Evolutionary conservation across 257 asterid species (phyloP), one percentile per base, ranked within the genome.

Genomic region (Salvia rosmarinus): DNA sequence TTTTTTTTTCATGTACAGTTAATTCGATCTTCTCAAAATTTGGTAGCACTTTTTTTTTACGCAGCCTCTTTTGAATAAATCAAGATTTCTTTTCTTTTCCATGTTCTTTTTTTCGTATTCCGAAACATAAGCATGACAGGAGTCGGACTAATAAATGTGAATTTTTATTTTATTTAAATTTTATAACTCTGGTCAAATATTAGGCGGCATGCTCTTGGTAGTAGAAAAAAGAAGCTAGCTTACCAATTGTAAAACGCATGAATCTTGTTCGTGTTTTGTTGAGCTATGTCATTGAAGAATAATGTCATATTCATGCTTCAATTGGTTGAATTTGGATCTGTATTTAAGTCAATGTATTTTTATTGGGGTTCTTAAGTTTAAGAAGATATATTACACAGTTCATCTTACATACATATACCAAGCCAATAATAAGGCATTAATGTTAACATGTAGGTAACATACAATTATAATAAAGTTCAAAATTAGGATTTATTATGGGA

Each of bases 161-260:
- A 2, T 32, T 9, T 9, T 39, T 7, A 39, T 2, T 0, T 59
- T 35, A 14, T 4, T 7, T 17, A 8, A 2, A 30, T 61, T 12
- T 4, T 17, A 13, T 37, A 34, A 19, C 4, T 35, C 50, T 9
- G 11, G 35, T 63, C 54, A 63, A 30, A 28, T 3, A 64, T 14
- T 55, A 39, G 9, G 68, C 74, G 59, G 9, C 83, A 34, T 50
- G 72, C 50, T 6, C 16, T 67, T 66, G 68, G 37, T 19, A 60
- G 28, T 14, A 8, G 10, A 50, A 13, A 2, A 46, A 7, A 1
- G 13, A 46, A 13, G 13, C 51, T 14, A 44, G 6, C 30, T 25
- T 25, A 25, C 30, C 2, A 25, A 25, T 25, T 25, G 30, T 25
- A n/a, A 16, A 16, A 49, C 3, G 11, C 23, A 49, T 6, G 55